phyloP scores from a whole-genome alignment of 257 asterid genomes.

The Petrea volubilis region DNA sequence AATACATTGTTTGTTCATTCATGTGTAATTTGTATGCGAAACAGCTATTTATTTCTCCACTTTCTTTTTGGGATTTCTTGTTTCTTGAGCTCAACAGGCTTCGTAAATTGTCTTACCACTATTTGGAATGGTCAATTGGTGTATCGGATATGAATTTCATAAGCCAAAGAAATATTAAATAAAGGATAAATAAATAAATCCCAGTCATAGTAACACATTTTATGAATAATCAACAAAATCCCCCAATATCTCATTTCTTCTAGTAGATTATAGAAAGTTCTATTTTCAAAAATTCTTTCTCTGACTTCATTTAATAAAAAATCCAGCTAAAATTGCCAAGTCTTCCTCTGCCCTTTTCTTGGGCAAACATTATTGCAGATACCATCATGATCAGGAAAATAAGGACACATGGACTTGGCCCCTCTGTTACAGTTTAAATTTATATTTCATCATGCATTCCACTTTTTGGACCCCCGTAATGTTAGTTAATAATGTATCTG shows the following conservation, averaged over 20 bases:
- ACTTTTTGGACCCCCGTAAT: too few species aligned
- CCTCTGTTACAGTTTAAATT: too few species aligned
- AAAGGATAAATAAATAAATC: neutral
- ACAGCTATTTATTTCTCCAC: neutral
- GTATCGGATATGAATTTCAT: neutral
- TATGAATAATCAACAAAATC: slow-evolving; percentile 12
- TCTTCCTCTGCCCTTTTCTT: neutral
- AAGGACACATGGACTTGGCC: neutral
- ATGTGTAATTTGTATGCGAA: slow-evolving; percentile 12
- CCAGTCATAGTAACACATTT: neutral
- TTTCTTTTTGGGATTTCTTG: neutral
- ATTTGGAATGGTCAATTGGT: neutral
- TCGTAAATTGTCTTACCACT: neutral
- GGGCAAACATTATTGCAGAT: neutral
- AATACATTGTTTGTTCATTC: slow-evolving; percentile 13
- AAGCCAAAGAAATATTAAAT: too few species aligned
- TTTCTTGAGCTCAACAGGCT: neutral
- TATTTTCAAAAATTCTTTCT: neutral
- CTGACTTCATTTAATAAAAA: neutral
- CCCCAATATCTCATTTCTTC: neutral
- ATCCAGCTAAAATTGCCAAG: neutral
- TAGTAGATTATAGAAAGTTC: slow-evolving; percentile 11
- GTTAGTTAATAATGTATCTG: too few species aligned
- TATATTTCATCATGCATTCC: too few species aligned
- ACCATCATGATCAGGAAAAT: neutral